Evolutionary conservation across 768 basidiomycete species (phyloP).

Genomic region (Boletus pseudopeckii): DNA sequence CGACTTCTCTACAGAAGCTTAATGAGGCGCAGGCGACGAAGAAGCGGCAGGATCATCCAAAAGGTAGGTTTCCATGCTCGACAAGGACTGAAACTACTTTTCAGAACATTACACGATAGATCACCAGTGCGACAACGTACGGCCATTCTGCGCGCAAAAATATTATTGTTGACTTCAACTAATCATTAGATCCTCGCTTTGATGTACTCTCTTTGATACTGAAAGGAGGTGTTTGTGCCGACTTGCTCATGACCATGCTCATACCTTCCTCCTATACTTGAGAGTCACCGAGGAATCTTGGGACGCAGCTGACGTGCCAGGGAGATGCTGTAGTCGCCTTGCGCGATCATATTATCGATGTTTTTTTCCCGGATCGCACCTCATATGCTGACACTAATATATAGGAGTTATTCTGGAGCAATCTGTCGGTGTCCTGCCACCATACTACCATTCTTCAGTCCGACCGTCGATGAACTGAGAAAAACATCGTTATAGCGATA

Average conservation of each 20-base stretch:
- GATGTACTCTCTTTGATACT: background rate
- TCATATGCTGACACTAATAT: background rate
- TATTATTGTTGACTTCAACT: background rate
- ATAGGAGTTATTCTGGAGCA: background rate
- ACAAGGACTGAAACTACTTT: background rate
- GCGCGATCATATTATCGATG: background rate
- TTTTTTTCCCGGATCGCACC: background rate
- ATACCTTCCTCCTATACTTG: background rate
- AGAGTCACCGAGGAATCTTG: background rate
- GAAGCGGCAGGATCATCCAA: background rate
- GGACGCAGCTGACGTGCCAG: background rate
- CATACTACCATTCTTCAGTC: background rate
- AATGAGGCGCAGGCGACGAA: background rate
- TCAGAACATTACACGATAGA: too few relatives aligned
- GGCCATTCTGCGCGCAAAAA: too few relatives aligned
- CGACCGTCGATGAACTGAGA: too few relatives aligned
- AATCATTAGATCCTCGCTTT: background rate
- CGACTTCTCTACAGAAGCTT: too few relatives aligned
- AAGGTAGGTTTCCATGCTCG: background rate
- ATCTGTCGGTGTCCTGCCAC: background rate
- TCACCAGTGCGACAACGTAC: background rate
- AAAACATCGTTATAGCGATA: too few relatives aligned
- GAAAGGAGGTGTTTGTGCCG: background rate
- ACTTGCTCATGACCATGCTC: background rate
- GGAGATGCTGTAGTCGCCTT: background rate